Percentiles rank a stretch among this genome's conserved stretches.
Evolutionary conservation across 169 alveolate genomes (phyloP).

Genomic region (Plasmodium knowlesi): DNA sequence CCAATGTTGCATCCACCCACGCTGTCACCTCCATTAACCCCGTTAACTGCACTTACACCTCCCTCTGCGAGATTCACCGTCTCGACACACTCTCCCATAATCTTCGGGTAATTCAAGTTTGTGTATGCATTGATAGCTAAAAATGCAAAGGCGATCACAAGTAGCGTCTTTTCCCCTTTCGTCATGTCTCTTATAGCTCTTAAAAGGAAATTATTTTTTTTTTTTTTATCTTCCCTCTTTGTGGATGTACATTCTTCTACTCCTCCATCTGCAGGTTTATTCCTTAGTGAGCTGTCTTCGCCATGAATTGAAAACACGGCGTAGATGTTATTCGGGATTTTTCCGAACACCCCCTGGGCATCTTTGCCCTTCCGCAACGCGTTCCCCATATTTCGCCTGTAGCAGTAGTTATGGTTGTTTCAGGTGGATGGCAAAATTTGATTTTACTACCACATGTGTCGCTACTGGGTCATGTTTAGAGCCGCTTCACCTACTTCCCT

Average conservation of each 20-base stretch:
- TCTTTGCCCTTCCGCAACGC: neutral
- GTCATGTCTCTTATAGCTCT: constrained; percentile 59
- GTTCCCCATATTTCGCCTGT: constrained; percentile 14
- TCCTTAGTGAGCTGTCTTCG: neutral
- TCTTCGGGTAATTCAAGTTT: constrained; percentile 56
- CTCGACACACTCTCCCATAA: constrained; percentile 66
- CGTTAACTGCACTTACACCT: neutral
- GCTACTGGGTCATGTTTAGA: neutral
- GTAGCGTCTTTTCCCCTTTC: constrained; percentile 19
- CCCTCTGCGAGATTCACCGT: neutral
- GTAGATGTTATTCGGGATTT: neutral
- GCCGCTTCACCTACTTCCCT: neutral
- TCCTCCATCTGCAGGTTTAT: neutral
- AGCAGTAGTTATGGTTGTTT: neutral
- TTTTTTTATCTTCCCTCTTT: neutral
- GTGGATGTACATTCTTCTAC: neutral
- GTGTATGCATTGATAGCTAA: constrained; percentile 58
- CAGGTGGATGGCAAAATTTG: neutral
- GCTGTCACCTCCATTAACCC: neutral
- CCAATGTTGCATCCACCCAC: neutral
- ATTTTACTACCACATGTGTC: neutral
- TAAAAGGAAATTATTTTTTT: constrained; percentile 16
- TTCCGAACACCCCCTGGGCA: neutral
- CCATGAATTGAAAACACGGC: neutral
- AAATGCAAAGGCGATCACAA: constrained; percentile 26